Evolutionary conservation across 2,329 filamentous ascomycete species (phyloP).

Genomic region (Colletotrichum camelliae): DNA sequence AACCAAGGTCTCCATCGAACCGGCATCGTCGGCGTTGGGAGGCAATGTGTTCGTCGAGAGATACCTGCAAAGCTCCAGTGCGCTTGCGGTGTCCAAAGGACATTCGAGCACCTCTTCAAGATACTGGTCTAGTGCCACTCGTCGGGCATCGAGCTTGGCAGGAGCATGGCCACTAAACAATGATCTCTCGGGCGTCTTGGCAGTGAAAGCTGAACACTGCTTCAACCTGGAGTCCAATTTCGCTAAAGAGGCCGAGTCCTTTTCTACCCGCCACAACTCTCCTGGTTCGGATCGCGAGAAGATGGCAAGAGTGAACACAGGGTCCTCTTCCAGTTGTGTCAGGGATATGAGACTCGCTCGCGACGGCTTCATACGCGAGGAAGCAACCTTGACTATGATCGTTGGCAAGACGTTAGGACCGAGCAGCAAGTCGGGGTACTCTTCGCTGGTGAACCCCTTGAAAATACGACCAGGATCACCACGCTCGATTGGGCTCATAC

Average conservation of each 20-base stretch:
- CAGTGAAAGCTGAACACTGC: slow-evolving; percentile 72
- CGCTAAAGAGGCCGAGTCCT: slow-evolving; percentile 82
- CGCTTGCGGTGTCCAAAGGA: slow-evolving; percentile 77
- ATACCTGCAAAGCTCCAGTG: slow-evolving; percentile 85
- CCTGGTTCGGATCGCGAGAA: slow-evolving; percentile 76
- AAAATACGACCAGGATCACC: slow-evolving; percentile 59
- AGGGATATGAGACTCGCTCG: slow-evolving; percentile 82
- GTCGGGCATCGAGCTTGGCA: slow-evolving; percentile 87
- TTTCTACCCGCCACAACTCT: slow-evolving; percentile 94
- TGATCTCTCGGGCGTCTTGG: slow-evolving; percentile 80
- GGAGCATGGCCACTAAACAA: slow-evolving; percentile 93
- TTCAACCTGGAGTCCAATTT: slow-evolving; percentile 84
- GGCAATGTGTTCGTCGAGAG: slow-evolving; percentile 73
- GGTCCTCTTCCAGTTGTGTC: slow-evolving; percentile 85
- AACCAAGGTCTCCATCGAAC: slow-evolving; percentile 29
- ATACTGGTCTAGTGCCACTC: slow-evolving; percentile 81
- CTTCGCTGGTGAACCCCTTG: slow-evolving; percentile 80
- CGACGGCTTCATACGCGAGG: slow-evolving; percentile 93
- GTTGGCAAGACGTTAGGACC: slow-evolving; percentile 88
- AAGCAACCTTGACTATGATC: slow-evolving; percentile 86
- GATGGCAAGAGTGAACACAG: slow-evolving; percentile 90
- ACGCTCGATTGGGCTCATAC: slow-evolving; percentile 46
- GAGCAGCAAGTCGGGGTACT: slow-evolving; percentile 84
- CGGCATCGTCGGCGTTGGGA: slow-evolving; percentile 64
- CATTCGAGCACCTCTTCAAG: slow-evolving; percentile 86